Evolutionary conservation across 106 monocot genomes (phyloP).

Genomic region (Dendrobium chrysotoxum): DNA sequence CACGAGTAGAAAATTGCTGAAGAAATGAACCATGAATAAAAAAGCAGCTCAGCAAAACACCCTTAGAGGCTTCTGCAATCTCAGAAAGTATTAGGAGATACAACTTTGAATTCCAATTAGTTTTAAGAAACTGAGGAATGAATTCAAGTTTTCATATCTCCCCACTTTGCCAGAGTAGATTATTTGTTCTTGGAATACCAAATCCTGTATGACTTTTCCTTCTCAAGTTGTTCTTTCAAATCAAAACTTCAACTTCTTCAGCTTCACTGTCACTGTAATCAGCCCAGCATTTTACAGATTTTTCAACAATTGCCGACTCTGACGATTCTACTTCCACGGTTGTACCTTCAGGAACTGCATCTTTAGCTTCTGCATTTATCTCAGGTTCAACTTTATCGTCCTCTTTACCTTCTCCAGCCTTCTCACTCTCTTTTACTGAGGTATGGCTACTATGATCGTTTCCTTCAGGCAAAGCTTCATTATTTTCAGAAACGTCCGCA

Average conservation of each 20-base stretch:
- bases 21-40: not conserved
- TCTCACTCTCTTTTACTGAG: not conserved
- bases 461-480: constrained; percentile 24
- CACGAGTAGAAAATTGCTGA: not conserved
- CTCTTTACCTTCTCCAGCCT: constrained; percentile 11
- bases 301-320: constrained; percentile 12
- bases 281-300: constrained; percentile 44
- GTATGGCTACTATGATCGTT: not conserved
- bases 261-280: constrained; percentile 69
- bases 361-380: not conserved
- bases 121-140: not conserved
- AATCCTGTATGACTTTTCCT: not conserved
- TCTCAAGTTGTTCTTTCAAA: constrained; percentile 6
- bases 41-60: not conserved
- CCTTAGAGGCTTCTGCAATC: not conserved
- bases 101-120: not conserved
- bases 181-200: not conserved
- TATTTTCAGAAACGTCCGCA: constrained; percentile 16
- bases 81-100: not conserved
- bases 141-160: not conserved
- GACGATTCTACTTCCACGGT: constrained; percentile 9
- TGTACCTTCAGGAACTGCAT: constrained; percentile 9
- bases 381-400: constrained; percentile 20
- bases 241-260: constrained; percentile 41
- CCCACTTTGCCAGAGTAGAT: not conserved